These are phyloP conservation scores for Colletotrichum sp. DNA, from an alignment of 2,329 filamentous ascomycete species.

Conservation along the genomic window DNA sequence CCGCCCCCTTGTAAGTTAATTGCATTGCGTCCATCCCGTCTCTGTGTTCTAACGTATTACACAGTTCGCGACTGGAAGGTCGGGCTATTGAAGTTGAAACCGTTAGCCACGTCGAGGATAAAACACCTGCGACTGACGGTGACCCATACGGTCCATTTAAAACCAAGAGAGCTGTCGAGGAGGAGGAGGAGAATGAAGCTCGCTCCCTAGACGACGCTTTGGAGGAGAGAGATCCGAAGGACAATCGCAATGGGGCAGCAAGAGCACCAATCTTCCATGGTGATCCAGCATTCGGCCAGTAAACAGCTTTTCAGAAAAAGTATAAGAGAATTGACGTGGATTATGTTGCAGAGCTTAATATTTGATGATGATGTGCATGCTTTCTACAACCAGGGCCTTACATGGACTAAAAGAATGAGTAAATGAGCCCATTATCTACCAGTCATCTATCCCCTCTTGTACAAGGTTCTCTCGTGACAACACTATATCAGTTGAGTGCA, in stretches of 20 bases:
- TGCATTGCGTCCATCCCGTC: rapidly evolving
- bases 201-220: neutral
- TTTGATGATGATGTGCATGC: neutral
- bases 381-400: neutral
- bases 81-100: neutral
- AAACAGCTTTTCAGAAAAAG: neutral
- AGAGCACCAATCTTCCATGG: neutral
- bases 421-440: neutral
- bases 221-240: neutral
- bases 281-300: neutral
- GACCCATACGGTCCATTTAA: neutral
- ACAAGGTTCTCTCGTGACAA: neutral
- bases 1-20: neutral
- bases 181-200: neutral
- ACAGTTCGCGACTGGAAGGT: neutral
- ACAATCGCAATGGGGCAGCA: neutral
- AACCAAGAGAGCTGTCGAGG: neutral
- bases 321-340: neutral
- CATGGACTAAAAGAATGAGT: neutral
- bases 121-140: neutral
- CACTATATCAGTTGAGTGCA: neutral
- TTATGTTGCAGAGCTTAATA: neutral
- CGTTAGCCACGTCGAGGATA: neutral
- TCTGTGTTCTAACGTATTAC: neutral
- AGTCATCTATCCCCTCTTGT: neutral